Evolutionary conservation across 805 yeast genomes (phyloP).

Genomic region (Scheffersomyces coipomensis): DNA sequence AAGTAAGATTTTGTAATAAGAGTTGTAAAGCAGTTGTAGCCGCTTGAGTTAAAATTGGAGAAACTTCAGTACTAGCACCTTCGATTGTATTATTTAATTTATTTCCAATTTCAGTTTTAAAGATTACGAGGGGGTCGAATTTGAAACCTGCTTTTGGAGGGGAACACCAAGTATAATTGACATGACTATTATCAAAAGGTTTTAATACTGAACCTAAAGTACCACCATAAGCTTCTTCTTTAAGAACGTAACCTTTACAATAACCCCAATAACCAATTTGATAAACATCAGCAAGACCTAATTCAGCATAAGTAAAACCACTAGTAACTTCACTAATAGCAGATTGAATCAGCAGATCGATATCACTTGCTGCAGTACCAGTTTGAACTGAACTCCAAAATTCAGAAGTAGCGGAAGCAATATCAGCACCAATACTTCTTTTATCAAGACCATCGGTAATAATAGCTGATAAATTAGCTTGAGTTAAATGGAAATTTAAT

Average conservation of each 20-base stretch:
- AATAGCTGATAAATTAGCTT: constrained; percentile 29
- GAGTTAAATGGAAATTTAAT: constrained; percentile 31
- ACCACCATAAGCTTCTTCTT: constrained; percentile 3
- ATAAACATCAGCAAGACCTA: constrained; percentile 42
- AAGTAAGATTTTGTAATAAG: constrained; percentile 20
- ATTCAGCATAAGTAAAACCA: constrained; percentile 21
- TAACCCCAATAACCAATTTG: constrained; percentile 43
- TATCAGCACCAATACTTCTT: constrained; percentile 4
- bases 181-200: constrained; percentile 21
- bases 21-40: constrained; percentile 17
- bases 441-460: constrained; percentile 14
- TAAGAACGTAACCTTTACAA: constrained; percentile 29
- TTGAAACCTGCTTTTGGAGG: constrained; percentile 53
- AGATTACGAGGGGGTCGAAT: constrained; percentile 49
- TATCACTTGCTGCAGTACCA: constrained; percentile 5
- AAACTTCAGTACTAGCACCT: constrained; percentile 23
- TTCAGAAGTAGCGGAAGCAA: constrained; percentile 8
- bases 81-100: constrained; percentile 20
- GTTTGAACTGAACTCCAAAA: neutral
- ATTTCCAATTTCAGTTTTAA: constrained; percentile 30
- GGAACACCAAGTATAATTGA: constrained; percentile 50
- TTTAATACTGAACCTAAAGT: constrained; percentile 5
- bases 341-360: constrained; percentile 8
- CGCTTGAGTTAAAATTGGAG: constrained; percentile 15
- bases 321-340: constrained; percentile 18